phyloP scores from a whole-genome alignment of 805 yeast genomes.

The Candida lessepsii region DNA sequence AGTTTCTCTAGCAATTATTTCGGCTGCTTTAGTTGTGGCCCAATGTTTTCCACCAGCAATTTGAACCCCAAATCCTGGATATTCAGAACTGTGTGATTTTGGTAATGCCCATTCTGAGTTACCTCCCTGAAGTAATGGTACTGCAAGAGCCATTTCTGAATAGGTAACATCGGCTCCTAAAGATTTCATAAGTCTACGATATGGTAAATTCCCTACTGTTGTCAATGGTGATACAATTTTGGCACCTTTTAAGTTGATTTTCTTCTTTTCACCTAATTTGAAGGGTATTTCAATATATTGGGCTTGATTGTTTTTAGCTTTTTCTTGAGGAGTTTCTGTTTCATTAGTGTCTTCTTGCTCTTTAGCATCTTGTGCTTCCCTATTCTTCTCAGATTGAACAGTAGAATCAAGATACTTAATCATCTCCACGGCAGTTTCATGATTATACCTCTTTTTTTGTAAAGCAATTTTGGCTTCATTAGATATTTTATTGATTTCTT shows the following conservation, averaged over 20 bases:
- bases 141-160: constrained; percentile 89
- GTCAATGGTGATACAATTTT: constrained; percentile 94
- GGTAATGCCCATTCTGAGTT: constrained; percentile 98
- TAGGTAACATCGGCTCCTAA: constrained; percentile 92
- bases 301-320: constrained; percentile 36
- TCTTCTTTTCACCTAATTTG: constrained; percentile 78
- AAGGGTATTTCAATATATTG: constrained; percentile 76
- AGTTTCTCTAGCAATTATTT: constrained; percentile 60
- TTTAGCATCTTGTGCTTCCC: too few relatives aligned
- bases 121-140: constrained; percentile 85
- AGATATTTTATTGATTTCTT: constrained; percentile 64
- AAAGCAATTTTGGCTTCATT: constrained; percentile 45
- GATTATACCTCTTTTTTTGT: constrained; percentile 61
- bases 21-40: constrained; percentile 94
- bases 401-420: constrained; percentile 64
- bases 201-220: constrained; percentile 96
- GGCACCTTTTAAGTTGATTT: constrained; percentile 62
- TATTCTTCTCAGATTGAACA: constrained; percentile 41
- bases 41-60: constrained; percentile 88
- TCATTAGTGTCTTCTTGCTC: too few relatives aligned
- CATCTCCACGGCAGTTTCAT: constrained; percentile 56
- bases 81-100: constrained; percentile 78
- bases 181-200: constrained; percentile 85
- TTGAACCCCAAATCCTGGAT: constrained; percentile 91
- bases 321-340: constrained; percentile 30